Conservation (phyloP, 441 rosid species). For the Gossypium schwendimanii region DNA sequence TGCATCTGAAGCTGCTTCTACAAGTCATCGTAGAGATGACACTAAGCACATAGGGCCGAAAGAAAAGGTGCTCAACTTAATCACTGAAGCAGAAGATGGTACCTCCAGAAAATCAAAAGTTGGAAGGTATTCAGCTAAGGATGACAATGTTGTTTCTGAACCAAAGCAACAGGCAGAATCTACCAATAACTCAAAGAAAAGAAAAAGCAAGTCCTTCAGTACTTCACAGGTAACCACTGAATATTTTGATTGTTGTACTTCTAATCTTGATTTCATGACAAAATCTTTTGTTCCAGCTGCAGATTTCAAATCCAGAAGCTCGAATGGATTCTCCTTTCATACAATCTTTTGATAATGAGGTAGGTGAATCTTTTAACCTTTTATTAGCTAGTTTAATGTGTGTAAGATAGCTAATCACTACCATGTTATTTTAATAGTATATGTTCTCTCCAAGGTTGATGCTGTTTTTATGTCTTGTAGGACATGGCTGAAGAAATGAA, state of each 20-base stretch:
- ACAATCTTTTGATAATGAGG: conserved; percentile 36
- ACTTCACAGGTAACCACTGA: conserved; percentile 32
- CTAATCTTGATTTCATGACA: conserved; percentile 1
- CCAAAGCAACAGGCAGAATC: conserved; percentile 35
- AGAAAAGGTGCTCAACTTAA: conserved; percentile 29
- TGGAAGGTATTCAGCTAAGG: conserved; percentile 30
- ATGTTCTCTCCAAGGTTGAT: not conserved
- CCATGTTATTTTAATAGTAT: not conserved
- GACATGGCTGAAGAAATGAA: conserved; percentile 39
- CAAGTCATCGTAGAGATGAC: conserved; percentile 34
- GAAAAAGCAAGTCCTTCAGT: conserved; percentile 40
- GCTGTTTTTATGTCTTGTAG: conserved; percentile 28
- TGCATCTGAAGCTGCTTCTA: conserved; percentile 42
- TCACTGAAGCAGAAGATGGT: conserved; percentile 32
- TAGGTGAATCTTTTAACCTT: conserved; percentile 23
- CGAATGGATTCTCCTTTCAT: conserved; percentile 26
- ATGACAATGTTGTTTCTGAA: conserved; percentile 32
- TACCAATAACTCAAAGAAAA: conserved; percentile 33
- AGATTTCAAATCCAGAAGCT: conserved; percentile 40
- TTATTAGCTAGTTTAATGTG: not conserved
- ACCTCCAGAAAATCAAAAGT: conserved; percentile 44
- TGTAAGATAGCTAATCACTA: not conserved
- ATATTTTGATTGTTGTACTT: not conserved
- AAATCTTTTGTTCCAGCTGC: conserved; percentile 21
- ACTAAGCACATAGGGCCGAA: conserved; percentile 31